These are phyloP conservation scores for Rhodotorula graminis DNA, from an alignment of 768 basidiomycete genomes.

Conservation along the genomic window DNA sequence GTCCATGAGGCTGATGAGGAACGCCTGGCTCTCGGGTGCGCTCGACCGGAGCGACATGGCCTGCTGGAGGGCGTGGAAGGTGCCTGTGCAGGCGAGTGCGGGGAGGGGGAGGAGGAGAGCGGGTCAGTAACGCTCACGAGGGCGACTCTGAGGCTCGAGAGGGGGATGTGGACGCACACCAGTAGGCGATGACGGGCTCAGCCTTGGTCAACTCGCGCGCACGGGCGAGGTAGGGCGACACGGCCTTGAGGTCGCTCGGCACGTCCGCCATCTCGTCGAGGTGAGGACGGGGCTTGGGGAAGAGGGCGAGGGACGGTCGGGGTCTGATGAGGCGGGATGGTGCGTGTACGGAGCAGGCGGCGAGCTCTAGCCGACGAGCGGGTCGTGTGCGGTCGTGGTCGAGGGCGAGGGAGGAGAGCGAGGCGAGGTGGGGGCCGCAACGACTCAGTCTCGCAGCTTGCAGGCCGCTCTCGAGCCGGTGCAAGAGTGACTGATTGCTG, in stretches of 20 bases:
- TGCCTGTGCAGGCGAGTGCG: slow-evolving; percentile 55
- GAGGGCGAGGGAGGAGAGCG: too few relatives aligned
- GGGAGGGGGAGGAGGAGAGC: neutral
- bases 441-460: too few relatives aligned
- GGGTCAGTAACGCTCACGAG: neutral
- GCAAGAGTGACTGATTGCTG: too few relatives aligned
- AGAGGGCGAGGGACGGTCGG: neutral
- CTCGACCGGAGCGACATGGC: slow-evolving; percentile 66
- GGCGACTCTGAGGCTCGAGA: neutral
- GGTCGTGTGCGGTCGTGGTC: neutral
- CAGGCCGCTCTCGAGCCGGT: too few relatives aligned
- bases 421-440: too few relatives aligned
- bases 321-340: neutral
- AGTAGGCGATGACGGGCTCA: slow-evolving; percentile 87
- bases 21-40: slow-evolving; percentile 63
- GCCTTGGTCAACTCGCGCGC: slow-evolving; percentile 76
- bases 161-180: slow-evolving; percentile 59
- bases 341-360: too few relatives aligned
- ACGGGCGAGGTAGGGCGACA: slow-evolving; percentile 77
- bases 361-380: neutral
- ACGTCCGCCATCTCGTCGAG: neutral
- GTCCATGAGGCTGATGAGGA: slow-evolving; percentile 69
- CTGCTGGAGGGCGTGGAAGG: slow-evolving; percentile 84
- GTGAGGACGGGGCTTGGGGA: neutral
- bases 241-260: slow-evolving; percentile 50